Evolutionary conservation across 768 basidiomycete genomes (phyloP), one percentile per base, ranked within the genome.

Genomic region (Dendrothele bispora): DNA sequence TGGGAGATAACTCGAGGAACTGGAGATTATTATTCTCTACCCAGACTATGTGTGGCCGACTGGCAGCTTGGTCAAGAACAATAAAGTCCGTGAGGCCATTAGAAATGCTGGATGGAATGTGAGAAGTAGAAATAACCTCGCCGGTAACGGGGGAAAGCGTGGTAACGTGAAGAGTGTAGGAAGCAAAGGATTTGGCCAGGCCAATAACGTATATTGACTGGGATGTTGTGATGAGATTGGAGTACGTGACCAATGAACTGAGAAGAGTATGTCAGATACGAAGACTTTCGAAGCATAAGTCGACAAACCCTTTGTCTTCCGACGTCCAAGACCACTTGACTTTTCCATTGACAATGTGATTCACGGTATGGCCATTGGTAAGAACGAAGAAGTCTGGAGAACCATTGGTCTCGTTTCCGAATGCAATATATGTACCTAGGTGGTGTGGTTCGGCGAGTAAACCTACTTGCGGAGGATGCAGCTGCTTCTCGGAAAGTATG

Each of bases 321-420:
- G 83, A 75, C n/a, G 72, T 74, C 86, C 90, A 93, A 2, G 66
- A 70, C 93, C 92, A 95, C 21, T 67, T 61, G 1, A 69, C 64
- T 7, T 77, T 69, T 1, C 90, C 90, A 1, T 73, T 77, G 3
- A 50, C 58, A 12, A 94, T 52, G 24, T 70, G 70, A 7, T 68
- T 74, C 7, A 93, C 71, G 0, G 72, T 73, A 57, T 80, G 70
- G 4, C 82, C 87, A 53, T 87, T 82, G 0, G 79, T 80, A 26
- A 88, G 63, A 18, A 78, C 73, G 50, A 80, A 78, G 17, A 84
- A 21, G 26, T 69, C 65, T 21, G 60, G 52, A 7, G 64, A 59
- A 17, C 63, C 55, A 15, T 67, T 61, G 20, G 60, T 17, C 4
- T 30, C 29, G n/a, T 40, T 43, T 11, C 43, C 61, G 41, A 74